A percentile compares a stretch with the other conserved stretches of the same genome.
phyloP scores from a whole-genome alignment of 2,329 filamentous ascomycete species.

The Pseudocercospora eumusae region DNA sequence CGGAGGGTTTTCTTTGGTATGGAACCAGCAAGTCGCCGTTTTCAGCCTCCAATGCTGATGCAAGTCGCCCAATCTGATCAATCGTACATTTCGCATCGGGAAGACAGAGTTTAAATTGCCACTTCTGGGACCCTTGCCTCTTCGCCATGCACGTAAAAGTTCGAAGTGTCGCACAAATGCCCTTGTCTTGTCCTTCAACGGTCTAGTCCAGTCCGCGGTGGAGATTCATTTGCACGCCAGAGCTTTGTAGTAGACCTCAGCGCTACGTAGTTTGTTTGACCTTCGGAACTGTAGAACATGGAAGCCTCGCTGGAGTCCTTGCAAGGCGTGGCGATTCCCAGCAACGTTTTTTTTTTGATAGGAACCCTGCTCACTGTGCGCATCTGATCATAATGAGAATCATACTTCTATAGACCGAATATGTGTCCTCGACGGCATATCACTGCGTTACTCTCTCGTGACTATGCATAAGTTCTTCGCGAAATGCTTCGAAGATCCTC shows the following conservation, averaged over 20 bases:
- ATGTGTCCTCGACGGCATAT: too few relatives aligned
- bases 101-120: background rate
- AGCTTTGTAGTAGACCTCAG: background rate
- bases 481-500: too few relatives aligned
- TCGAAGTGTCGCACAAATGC: background rate
- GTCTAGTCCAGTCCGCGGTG: background rate
- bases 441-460: too few relatives aligned
- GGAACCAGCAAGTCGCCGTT: background rate
- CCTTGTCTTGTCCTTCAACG: background rate
- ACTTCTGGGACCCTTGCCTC: background rate
- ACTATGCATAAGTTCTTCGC: too few relatives aligned
- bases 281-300: background rate
- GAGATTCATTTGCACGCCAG: background rate
- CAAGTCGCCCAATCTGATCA: background rate
- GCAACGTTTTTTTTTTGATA: background rate
- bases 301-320: background rate
- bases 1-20: background rate
- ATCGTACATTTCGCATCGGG: background rate
- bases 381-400: background rate
- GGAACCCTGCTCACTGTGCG: background rate
- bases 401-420: background rate
- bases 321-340: background rate
- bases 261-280: background rate
- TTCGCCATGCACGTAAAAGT: background rate
- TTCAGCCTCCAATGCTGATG: constrained; percentile 1